Evolutionary conservation across 768 basidiomycete species (phyloP).

Genomic region (Tricholomella constricta): DNA sequence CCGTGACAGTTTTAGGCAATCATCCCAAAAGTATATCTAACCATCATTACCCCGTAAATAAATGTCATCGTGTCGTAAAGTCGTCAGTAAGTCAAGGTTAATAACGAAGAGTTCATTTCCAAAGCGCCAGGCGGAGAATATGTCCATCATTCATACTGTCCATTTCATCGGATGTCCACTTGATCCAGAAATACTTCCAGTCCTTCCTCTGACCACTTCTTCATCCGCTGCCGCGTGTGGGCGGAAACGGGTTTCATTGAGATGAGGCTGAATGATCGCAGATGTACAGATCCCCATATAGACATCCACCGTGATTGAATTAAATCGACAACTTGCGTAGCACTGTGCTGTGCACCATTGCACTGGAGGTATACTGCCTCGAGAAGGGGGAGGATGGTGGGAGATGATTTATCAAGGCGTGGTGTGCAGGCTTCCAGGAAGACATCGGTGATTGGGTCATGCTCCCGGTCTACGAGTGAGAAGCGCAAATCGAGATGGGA

Average conservation of each 20-base stretch:
- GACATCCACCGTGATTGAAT: constrained; percentile 34
- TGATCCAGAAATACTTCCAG: constrained; percentile 22
- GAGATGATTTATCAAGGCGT: background rate
- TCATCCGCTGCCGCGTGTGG: constrained; percentile 21
- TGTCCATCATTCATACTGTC: background rate
- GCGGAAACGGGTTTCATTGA: constrained; percentile 28
- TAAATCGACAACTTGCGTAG: constrained; percentile 27
- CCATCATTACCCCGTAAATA: too few relatives aligned
- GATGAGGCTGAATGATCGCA: constrained; percentile 30
- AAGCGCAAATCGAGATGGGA: constrained; percentile 35
- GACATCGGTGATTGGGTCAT: constrained; percentile 39
- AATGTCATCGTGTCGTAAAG: too few relatives aligned
- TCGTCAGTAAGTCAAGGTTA: too few relatives aligned
- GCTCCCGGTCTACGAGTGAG: constrained; percentile 30
- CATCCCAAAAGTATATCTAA: background rate
- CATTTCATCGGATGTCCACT: background rate
- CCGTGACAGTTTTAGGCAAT: background rate
- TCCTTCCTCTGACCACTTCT: constrained; percentile 27
- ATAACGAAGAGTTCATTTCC: background rate
- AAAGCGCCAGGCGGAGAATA: background rate
- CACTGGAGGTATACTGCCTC: constrained; percentile 33
- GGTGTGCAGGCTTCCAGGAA: constrained; percentile 27
- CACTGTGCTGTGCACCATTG: constrained; percentile 33
- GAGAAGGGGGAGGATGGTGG: constrained; percentile 26
- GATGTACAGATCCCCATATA: constrained; percentile 7